Evolutionary conservation across 768 basidiomycete species (phyloP).

Genomic region (Candolleomyces efflorescens): DNA sequence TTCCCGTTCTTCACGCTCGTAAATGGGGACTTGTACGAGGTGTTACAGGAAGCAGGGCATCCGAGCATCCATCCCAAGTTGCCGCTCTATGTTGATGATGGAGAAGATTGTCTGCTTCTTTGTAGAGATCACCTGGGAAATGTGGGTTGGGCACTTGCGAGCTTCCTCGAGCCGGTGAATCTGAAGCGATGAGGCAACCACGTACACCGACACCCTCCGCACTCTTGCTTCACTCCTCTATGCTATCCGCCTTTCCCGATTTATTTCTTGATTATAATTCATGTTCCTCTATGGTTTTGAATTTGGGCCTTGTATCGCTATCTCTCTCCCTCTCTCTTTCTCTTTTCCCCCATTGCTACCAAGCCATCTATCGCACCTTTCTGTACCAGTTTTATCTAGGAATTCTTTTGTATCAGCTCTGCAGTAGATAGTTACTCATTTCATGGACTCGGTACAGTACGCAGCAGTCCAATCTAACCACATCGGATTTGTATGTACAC

Average conservation of each 20-base stretch:
- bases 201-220: no score
- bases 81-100: conserved; percentile 72
- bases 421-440: not conserved
- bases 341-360: not conserved
- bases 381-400: no score
- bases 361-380: not conserved
- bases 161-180: conserved; percentile 66
- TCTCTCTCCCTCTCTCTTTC: no score
- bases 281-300: not conserved
- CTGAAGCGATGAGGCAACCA: not conserved
- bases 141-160: conserved; percentile 80
- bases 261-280: not conserved
- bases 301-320: not conserved
- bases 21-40: conserved; percentile 58
- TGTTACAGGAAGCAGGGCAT: conserved; percentile 75
- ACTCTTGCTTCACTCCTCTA: not conserved
- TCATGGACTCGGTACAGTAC: not conserved
- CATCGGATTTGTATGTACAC: no score
- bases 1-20: conserved; percentile 75
- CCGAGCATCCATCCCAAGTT: conserved; percentile 69
- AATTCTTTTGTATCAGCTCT: not conserved
- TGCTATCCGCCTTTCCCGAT: not conserved
- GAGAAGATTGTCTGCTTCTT: conserved; percentile 75
- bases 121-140: conserved; percentile 52
- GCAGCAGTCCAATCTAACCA: no score